Evolutionary conservation across 805 yeast genomes (phyloP).

Genomic region (Cyberlindnera xishuangbannaensis): DNA sequence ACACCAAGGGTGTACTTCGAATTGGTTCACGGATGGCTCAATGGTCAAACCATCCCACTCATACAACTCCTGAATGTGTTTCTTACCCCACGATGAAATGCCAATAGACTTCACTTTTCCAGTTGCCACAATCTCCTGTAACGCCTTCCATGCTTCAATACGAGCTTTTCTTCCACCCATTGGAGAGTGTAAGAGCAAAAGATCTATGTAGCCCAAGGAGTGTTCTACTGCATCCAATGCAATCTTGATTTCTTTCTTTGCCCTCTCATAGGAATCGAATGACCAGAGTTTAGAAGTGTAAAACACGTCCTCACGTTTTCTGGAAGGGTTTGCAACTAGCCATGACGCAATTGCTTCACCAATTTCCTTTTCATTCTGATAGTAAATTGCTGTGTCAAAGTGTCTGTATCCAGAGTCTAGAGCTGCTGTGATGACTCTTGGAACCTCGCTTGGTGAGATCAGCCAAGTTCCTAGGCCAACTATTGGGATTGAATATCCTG

Average conservation of each 20-base stretch:
- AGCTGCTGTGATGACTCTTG: conserved; percentile 47
- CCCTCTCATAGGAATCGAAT: conserved; percentile 36
- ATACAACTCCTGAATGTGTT: conserved; percentile 58
- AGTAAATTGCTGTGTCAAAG: conserved; percentile 65
- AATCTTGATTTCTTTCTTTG: conserved; percentile 51
- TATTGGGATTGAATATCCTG: conserved; percentile 51
- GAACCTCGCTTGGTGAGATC: conserved; percentile 34
- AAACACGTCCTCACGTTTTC: conserved; percentile 45
- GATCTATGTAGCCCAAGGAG: conserved; percentile 60
- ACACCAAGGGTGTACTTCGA: conserved; percentile 52
- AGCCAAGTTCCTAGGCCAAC: conserved; percentile 53
- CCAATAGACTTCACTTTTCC: conserved; percentile 67
- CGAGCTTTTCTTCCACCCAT: conserved; percentile 45
- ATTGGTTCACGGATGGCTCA: conserved; percentile 72
- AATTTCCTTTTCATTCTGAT: conserved; percentile 58
- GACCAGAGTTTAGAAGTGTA: conserved; percentile 77
- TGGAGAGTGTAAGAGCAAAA: conserved; percentile 67
- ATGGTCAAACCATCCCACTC: conserved; percentile 50
- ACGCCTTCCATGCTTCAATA: conserved; percentile 63
- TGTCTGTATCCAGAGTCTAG: conserved; percentile 66
- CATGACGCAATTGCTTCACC: conserved; percentile 53
- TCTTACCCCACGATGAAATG: conserved; percentile 65
- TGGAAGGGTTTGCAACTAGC: conserved; percentile 38
- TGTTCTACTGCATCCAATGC: conserved; percentile 47
- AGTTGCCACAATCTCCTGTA: conserved; percentile 64